phyloP scores from a whole-genome alignment of 2,329 filamentous ascomycete genomes.

The Aspergillus texensis region DNA sequence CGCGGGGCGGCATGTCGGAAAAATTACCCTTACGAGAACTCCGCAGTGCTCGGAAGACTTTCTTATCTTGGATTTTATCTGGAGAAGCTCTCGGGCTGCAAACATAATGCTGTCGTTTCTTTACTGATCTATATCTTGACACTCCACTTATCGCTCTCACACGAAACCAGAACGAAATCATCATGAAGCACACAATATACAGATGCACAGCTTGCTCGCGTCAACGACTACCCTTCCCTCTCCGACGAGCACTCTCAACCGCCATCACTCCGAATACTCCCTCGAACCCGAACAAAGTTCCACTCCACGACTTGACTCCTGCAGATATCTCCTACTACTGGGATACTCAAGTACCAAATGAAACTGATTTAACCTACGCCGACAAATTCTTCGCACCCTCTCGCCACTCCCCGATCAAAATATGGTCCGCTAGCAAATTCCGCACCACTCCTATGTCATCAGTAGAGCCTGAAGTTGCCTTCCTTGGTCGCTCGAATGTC shows the following conservation, averaged over 20 bases:
- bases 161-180: not conserved
- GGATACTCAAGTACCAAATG: conserved; percentile 52
- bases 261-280: conserved; percentile 11
- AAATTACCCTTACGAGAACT: conserved; percentile 5
- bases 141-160: not conserved
- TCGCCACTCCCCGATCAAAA: conserved; percentile 55
- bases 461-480: conserved; percentile 62
- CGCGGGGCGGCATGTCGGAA: conserved; percentile 17
- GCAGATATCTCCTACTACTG: conserved; percentile 51
- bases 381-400: conserved; percentile 48
- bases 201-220: conserved; percentile 8
- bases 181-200: conserved; percentile 1
- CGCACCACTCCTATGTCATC: conserved; percentile 58
- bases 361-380: conserved; percentile 48
- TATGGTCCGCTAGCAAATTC: conserved; percentile 65
- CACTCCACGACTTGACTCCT: conserved; percentile 34
- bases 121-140: not conserved
- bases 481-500: conserved; percentile 71
- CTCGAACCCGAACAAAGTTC: conserved; percentile 29
- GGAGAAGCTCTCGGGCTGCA: conserved; percentile 16
- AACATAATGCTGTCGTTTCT: not conserved
- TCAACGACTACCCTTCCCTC: not conserved
- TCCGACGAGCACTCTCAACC: conserved; percentile 15
- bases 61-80: conserved; percentile 15
- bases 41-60: conserved; percentile 16